Evolutionary conservation across 352 stramenopile genomes (phyloP).

Genomic region (Phytophthora cryptogea): DNA sequence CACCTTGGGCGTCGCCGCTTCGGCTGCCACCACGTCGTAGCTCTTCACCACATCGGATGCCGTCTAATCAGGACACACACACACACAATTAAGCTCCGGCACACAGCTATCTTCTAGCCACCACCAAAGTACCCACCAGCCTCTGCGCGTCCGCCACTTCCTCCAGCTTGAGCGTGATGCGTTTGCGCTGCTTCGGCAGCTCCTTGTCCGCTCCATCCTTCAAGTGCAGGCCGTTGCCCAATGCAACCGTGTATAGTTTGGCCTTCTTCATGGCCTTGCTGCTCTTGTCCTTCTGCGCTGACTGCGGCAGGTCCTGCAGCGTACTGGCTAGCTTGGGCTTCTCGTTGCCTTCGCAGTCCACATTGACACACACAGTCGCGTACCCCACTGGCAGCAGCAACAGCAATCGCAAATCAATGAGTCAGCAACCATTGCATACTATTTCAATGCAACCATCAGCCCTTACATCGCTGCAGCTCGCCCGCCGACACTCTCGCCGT

Average conservation of each 20-base stretch:
- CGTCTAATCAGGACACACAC: constrained; percentile 37
- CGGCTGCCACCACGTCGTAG: constrained; percentile 81
- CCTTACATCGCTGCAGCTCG: constrained; percentile 73
- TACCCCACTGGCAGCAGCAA: constrained; percentile 61
- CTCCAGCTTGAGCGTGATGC: constrained; percentile 77
- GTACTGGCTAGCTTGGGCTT: constrained; percentile 57
- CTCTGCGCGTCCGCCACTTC: constrained; percentile 67
- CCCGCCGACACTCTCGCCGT: constrained; percentile 49
- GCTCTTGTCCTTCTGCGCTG: constrained; percentile 35
- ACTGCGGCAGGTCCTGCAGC: constrained; percentile 39
- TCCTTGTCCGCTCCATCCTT: constrained; percentile 25
- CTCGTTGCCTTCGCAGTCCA: constrained; percentile 50
- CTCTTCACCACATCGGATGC: constrained; percentile 56
- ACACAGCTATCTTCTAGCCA: not conserved
- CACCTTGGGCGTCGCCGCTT: constrained; percentile 64
- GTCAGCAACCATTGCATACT: not conserved
- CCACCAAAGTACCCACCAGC: constrained; percentile 42
- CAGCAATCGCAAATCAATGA: not conserved
- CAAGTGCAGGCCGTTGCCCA: constrained; percentile 51
- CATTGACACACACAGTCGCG: constrained; percentile 60
- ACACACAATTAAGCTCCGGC: not conserved
- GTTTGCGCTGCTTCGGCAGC: constrained; percentile 60
- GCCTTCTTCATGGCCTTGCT: constrained; percentile 64
- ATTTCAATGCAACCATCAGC: not conserved
- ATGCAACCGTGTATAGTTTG: constrained; percentile 58